phyloP scores from a whole-genome alignment of 495 filamentous ascomycete genomes.

The Podospora didyma region DNA sequence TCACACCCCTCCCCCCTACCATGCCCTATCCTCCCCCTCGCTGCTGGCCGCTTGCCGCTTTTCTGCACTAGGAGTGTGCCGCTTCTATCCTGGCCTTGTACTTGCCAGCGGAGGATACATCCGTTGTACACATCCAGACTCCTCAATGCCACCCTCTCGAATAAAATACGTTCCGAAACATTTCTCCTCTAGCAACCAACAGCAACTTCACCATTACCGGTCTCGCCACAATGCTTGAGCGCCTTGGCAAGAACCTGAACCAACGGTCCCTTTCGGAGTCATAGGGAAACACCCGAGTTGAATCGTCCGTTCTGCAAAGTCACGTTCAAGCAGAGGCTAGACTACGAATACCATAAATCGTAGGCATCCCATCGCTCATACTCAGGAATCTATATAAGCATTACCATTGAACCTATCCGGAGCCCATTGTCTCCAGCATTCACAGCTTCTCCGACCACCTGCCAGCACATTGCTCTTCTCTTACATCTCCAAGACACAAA shows the following conservation, averaged over 20 bases:
- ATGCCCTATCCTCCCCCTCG: neutral
- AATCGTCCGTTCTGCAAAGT: neutral
- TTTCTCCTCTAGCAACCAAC: constrained; percentile 6
- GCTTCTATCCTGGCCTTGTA: neutral
- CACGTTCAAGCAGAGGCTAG: neutral
- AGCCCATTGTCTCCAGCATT: constrained; percentile 1
- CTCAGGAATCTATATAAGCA: neutral
- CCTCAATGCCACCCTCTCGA: constrained; percentile 1
- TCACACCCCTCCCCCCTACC: neutral
- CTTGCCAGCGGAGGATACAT: neutral
- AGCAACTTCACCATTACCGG: constrained; percentile 5
- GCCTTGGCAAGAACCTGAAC: neutral
- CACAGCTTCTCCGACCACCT: neutral
- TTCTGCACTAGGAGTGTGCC: neutral
- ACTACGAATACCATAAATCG: neutral
- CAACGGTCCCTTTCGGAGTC: neutral
- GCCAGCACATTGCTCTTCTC: neutral
- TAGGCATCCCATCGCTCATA: neutral
- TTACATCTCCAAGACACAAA: neutral
- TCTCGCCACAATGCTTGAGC: constrained; percentile 6
- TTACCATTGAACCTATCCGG: neutral
- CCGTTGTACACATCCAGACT: neutral
- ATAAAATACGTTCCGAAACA: neutral
- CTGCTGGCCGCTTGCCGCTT: neutral
- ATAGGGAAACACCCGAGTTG: neutral